Base-by-base conservation (phyloP, 805 yeast genomes). In the Candida wancherniae region DNA sequence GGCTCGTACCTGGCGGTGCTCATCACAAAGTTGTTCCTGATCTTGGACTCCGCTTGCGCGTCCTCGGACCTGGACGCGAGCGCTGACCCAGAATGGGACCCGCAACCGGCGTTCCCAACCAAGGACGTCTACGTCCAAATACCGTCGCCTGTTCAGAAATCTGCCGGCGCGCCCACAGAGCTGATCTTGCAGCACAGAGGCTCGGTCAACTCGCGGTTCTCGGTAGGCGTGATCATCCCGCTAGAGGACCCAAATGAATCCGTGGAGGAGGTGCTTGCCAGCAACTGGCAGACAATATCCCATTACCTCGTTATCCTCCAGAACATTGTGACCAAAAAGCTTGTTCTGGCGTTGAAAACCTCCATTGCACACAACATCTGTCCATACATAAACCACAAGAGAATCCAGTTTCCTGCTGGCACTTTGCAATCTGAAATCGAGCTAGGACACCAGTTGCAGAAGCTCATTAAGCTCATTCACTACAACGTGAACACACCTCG, bases 191-290 rank as follows among this genome's bases (percentile, higher is more conserved):
- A 19, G 9, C 24, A 18, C 22, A 31, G 34, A 15, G 12, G 31
- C 4, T 11, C 24, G 20, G 31, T 62, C 16, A 53, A 53, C 28
- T 53, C 61, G 27, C 49, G 77, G 25, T 69, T 71, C 44, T 58
- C 75, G 3, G 58, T 74, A 10, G 77, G 76, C 1, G 22, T 73
- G 1, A 55, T 73, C 1, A 51, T 74, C 3, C 78, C 80, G 0
- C 45, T 72, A 5, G 64, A 63, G n/a, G 45, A 48, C 7, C 22
- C 53, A 4, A 31, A 40, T 20, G 42, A 38, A 15, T 48, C 55
- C 17, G 38, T 67, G 9, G 57, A 57, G 21, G 74, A 69, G 22
- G 59, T 67, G 3, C 42, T 74, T 8, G 57, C 70, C 16, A 64
- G 66, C 38, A 69, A 71, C 41, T 74, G 79, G 79, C 54, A 56